Percentiles rank a stretch among this genome's conserved stretches.
These are phyloP conservation scores for Trichophyton equinum DNA, from an alignment of 2,329 filamentous ascomycete genomes.

Conservation along the genomic window DNA sequence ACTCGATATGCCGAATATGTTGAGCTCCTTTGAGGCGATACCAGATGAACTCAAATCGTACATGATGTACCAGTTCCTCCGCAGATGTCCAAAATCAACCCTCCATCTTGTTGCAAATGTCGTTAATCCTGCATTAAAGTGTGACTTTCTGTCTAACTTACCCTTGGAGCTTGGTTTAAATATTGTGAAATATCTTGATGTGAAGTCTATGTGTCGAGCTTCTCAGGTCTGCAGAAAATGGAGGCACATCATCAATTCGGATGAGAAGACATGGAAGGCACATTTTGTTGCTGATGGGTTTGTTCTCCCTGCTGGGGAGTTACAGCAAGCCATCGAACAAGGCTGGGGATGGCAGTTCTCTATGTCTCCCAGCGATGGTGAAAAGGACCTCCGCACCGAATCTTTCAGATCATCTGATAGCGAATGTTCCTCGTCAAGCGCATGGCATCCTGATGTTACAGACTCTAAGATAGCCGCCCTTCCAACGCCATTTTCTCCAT, in stretches of 20 bases:
- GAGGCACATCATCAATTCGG: conserved; percentile 79
- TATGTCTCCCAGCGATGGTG: conserved; percentile 58
- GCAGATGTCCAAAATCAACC: conserved; percentile 75
- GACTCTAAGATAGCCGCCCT: conserved; percentile 17
- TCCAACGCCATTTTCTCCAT: conserved; percentile 14
- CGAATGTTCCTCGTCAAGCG: conserved; percentile 21
- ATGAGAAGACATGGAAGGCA: conserved; percentile 93
- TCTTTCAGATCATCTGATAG: conserved; percentile 28
- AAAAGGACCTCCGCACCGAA: conserved; percentile 61
- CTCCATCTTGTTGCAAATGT: conserved; percentile 79
- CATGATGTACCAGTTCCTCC: conserved; percentile 90
- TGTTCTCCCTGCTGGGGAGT: conserved; percentile 62
- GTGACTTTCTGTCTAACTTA: conserved; percentile 75
- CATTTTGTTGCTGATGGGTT: conserved; percentile 78
- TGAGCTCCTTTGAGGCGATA: conserved; percentile 84
- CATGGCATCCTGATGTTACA: conserved; percentile 15
- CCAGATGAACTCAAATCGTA: conserved; percentile 86
- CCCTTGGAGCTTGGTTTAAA: conserved; percentile 80
- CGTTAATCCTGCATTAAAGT: conserved; percentile 88
- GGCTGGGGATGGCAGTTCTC: conserved; percentile 98
- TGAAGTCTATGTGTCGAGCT: conserved; percentile 73
- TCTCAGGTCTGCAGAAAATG: conserved; percentile 91
- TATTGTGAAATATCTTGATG: conserved; percentile 74
- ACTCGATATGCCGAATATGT: conserved; percentile 70
- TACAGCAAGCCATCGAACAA: conserved; percentile 73